Conservation (phyloP, 768 basidiomycete species). For the Flagelloscypha sp. region DNA sequence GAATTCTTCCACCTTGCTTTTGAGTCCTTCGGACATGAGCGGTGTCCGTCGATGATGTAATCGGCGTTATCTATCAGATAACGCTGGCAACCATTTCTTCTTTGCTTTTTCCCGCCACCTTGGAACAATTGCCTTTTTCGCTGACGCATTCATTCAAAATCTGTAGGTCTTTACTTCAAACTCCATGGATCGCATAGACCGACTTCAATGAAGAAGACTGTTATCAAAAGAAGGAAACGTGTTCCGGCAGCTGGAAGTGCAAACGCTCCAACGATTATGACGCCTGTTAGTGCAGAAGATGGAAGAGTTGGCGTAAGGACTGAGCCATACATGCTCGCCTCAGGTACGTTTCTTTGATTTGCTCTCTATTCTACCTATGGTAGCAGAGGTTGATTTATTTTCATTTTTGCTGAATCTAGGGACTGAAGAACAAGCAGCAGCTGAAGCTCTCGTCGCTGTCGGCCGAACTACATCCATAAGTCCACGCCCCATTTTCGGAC, state of each 20-base stretch:
- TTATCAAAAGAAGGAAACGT: constrained; percentile 96
- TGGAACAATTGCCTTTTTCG: neutral
- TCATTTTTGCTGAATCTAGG: constrained; percentile 18
- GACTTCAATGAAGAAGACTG: constrained; percentile 97
- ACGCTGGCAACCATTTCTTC: too few species aligned
- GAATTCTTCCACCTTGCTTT: constrained; percentile 16
- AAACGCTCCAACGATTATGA: too few species aligned
- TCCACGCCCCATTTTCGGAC: constrained; percentile 18
- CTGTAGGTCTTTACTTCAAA: constrained; percentile 91
- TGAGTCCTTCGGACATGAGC: neutral
- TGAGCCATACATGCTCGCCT: too few species aligned
- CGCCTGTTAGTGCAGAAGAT: too few species aligned
- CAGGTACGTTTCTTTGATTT: constrained; percentile 15
- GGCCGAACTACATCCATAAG: constrained; percentile 41
- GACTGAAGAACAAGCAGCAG: constrained; percentile 81
- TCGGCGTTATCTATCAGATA: neutral
- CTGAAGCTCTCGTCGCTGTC: constrained; percentile 81
- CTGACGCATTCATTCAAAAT: constrained; percentile 14
- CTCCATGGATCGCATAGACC: constrained; percentile 95
- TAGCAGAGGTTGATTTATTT: constrained; percentile 9
- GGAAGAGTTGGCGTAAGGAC: too few species aligned
- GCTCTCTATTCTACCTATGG: constrained; percentile 1
- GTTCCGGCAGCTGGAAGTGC: constrained; percentile 73
- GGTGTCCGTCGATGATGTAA: neutral
- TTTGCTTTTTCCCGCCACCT: constrained; percentile 6